Evolutionary conservation across 75 land plant species (phyloP), one percentile per base, ranked within the genome.

Genomic region (Picea glauca): DNA sequence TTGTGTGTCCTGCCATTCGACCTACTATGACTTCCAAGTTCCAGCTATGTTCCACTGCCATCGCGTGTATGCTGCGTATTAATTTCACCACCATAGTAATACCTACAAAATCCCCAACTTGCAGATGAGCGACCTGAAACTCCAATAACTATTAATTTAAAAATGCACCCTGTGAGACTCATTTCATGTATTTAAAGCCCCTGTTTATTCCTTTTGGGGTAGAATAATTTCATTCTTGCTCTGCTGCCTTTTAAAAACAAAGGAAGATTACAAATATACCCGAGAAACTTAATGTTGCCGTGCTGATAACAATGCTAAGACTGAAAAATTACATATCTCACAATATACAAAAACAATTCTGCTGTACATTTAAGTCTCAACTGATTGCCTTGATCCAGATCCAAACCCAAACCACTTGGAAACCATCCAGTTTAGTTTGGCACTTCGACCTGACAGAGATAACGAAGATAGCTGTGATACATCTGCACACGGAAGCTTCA

Each of bases 391-490:
- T 0, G 73, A 70, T 70, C 73, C 73, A 70, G 56, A 50, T 50
- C 56, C 56, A 50, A 70, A 70, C 54, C 73, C 50, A 70, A 70
- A 40, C 73, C 73, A 70, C 73, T 70, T 70, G 20, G 73, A 13
- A 70, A 70, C 73, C 21, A 46, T 70, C 73, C 73, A 70, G 9
- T 70, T 70, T 38, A 46, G 18, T 70, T 70, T 70, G 43, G 11
- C 54, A 38, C 43, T 70, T 20, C 38, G 50, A 40, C 73, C 73
- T 20, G 20, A 43, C 43, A 70, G 6, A 30, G 66, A 63, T 50
- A 50, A 50, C 56, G 56, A 50, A 9, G 56, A 50, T 50, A 9
- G 12, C 12, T 50, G 56, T 50, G 12, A 50, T 50, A 50, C 40
- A 20, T n/a, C 73, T 70, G 73, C 73, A 70, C 43, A 38, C 23